Evolutionary conservation across 805 yeast genomes (phyloP).

Genomic region (Saccharomycodes ludwigii): DNA sequence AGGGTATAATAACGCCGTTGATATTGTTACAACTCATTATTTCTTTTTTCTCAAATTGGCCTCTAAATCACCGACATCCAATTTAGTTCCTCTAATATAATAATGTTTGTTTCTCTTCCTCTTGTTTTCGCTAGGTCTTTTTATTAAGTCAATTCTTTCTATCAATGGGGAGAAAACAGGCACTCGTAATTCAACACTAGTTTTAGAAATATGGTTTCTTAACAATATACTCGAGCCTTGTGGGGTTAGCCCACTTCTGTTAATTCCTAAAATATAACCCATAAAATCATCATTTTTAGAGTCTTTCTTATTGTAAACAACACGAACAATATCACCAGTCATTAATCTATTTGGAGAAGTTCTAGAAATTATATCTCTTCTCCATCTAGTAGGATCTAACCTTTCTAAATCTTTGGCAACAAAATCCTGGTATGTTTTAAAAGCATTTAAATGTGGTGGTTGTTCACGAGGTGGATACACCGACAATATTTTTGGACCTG

Average conservation of each 20-base stretch:
- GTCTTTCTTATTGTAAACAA: conserved; percentile 48
- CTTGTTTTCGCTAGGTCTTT: conserved; percentile 54
- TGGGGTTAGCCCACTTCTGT: conserved; percentile 36
- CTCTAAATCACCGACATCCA: conserved; percentile 67
- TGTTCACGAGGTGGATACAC: conserved; percentile 19
- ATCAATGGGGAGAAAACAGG: conserved; percentile 74
- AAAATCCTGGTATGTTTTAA: conserved; percentile 6
- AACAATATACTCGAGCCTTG: conserved; percentile 61
- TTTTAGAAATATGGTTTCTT: conserved; percentile 68
- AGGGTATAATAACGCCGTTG: neutral
- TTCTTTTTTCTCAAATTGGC: conserved; percentile 25
- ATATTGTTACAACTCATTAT: conserved; percentile 4
- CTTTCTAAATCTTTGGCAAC: conserved; percentile 32
- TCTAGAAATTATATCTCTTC: conserved; percentile 41
- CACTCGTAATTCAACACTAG: conserved; percentile 78
- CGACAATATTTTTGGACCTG: too few relatives aligned
- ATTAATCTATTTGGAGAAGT: conserved; percentile 39
- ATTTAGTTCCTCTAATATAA: conserved; percentile 70
- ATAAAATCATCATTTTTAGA: conserved; percentile 48
- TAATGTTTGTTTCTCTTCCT: conserved; percentile 77
- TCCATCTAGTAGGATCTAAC: conserved; percentile 64
- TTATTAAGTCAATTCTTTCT: conserved; percentile 61
- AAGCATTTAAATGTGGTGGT: conserved; percentile 4
- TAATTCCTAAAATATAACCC: conserved; percentile 72
- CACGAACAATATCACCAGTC: conserved; percentile 74